Conservation (phyloP, 345 rosid species). For the Eucalyptus virginea region DNA sequence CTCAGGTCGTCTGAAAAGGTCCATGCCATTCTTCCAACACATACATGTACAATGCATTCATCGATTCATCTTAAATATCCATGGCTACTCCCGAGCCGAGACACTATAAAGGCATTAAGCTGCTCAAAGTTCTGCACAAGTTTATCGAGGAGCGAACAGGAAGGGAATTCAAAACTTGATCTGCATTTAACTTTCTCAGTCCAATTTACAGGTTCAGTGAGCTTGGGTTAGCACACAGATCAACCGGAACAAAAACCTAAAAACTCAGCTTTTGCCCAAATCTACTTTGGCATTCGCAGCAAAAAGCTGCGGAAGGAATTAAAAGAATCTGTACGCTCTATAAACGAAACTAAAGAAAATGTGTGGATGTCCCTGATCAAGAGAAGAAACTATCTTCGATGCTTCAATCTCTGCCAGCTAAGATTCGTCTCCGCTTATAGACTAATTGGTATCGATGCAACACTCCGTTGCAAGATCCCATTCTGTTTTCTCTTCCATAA, state of each 20-base stretch:
- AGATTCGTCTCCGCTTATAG: slow-evolving; percentile 9
- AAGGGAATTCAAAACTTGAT: neutral
- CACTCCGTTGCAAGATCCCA: neutral
- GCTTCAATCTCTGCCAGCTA: neutral
- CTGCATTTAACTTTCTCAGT: neutral
- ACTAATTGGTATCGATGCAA: neutral
- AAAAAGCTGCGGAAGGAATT: neutral
- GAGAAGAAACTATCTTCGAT: neutral
- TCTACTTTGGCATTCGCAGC: neutral
- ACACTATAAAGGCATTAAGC: neutral
- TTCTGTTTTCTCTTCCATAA: neutral
- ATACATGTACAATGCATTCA: neutral
- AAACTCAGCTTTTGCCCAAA: neutral
- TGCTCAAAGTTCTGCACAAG: neutral
- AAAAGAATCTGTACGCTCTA: neutral
- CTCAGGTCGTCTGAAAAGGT: neutral
- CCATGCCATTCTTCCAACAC: neutral
- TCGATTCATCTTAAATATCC: neutral
- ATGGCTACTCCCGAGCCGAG: neutral
- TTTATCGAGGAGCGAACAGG: neutral
- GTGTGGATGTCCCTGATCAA: neutral
- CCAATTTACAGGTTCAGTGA: neutral
- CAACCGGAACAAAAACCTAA: neutral
- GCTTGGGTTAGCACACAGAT: neutral
- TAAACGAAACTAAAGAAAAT: neutral